Evolutionary conservation across 164 flowering plant genomes (phyloP), one percentile per base, ranked within the genome.

Genomic region (Dillenia turbinata): DNA sequence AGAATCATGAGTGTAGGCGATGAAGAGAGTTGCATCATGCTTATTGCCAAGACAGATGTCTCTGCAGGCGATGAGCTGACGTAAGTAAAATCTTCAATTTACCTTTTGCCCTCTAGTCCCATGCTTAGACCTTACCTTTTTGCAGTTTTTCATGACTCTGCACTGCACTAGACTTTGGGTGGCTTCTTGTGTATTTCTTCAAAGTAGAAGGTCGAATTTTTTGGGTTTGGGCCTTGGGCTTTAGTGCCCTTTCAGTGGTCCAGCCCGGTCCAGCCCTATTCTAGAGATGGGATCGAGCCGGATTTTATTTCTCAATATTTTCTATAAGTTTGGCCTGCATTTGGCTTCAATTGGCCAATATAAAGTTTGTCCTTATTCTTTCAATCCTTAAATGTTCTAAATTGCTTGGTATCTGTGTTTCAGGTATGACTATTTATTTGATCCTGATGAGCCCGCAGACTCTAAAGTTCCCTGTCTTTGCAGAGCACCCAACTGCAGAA

Each of bases 351-450:
- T 33, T 33, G 40, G 40, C 40, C 6, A 6, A 33, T 33, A 33
- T 33, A 33, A 33, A 33, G 40, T 33, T 33, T 33, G 40, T 33
- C 7, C 7, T 7, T 33, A 33, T 7, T 33, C 40, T 33, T 33
- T 33, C 0, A 6, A 4, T 33, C 40, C 40, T 33, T 33, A 33
- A 33, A 4, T 5, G 40, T 33, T 33, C 40, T 33, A 33, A 33
- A 33, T 33, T 33, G 40, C 40, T 6, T 33, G 6, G 40, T 33
- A 33, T 33, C 1, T 33, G 40, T 33, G 40, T 33, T 33, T 52
- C 88, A 94, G 99, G 83, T 94, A 94, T 24, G 96, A 91, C 75
- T 94, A 94, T 76, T 71, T 79, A 75, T 94, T 94, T 73, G 97
- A 94, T 67, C 83, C 89, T 1, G 97, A 87, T 48, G 96, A 90